phyloP scores from a whole-genome alignment of 1,284 basidiomycete species.

The Meripilus lineatus region DNA sequence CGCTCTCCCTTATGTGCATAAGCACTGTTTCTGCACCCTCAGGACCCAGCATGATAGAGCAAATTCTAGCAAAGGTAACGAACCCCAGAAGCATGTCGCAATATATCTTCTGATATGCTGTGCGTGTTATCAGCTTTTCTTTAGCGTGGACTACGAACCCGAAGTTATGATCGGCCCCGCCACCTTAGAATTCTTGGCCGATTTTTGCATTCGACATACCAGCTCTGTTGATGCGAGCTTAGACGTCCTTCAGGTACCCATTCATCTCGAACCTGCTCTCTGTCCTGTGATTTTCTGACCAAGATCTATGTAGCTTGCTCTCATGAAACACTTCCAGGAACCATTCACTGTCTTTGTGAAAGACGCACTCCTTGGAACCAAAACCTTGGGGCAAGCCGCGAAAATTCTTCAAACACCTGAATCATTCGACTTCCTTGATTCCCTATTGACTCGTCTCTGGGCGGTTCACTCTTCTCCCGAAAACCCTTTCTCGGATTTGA shows the following conservation, averaged over 20 bases:
- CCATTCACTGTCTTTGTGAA: slow-evolving; percentile 45
- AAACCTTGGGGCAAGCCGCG: too few species aligned
- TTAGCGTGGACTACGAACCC: slow-evolving; percentile 53
- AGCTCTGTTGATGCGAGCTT: slow-evolving; percentile 51
- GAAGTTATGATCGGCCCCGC: slow-evolving; percentile 56
- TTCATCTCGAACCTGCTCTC: neutral
- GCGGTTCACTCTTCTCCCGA: slow-evolving; percentile 8
- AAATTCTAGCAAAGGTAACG: slow-evolving; percentile 46
- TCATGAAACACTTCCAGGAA: slow-evolving; percentile 66
- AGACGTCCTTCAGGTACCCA: slow-evolving; percentile 53
- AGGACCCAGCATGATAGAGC: slow-evolving; percentile 41
- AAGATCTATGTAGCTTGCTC: slow-evolving; percentile 39
- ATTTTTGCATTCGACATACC: slow-evolving; percentile 50
- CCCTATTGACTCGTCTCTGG: slow-evolving; percentile 33
- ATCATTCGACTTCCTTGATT: slow-evolving; percentile 36
- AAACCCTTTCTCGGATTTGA: neutral
- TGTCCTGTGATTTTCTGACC: neutral
- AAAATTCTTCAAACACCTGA: too few species aligned
- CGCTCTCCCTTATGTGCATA: slow-evolving; percentile 51
- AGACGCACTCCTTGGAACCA: slow-evolving; percentile 23
- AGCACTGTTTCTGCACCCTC: slow-evolving; percentile 44
- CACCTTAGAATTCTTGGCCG: slow-evolving; percentile 47
- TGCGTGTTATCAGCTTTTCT: slow-evolving; percentile 48
- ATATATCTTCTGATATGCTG: neutral
- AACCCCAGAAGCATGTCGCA: neutral